Evolutionary conservation across 2,329 filamentous ascomycete genomes (phyloP).

Genomic region (Graphiopsis chlorocephala): DNA sequence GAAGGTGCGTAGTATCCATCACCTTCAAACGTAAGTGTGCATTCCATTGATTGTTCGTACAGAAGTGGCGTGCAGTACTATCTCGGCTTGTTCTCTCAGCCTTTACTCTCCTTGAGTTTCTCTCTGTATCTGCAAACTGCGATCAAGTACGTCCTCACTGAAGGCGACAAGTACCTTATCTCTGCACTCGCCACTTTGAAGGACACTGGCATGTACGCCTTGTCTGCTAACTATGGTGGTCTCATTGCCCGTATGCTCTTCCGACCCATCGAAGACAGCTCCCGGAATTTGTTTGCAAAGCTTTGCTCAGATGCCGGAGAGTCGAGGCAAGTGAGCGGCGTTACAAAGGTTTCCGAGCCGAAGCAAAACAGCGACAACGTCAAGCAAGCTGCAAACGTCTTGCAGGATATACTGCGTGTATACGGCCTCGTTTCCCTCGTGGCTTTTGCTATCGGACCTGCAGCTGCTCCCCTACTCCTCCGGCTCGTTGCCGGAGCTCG

Average conservation of each 20-base stretch:
- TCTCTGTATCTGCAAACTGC: constrained; percentile 84
- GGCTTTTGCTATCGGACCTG: constrained; percentile 69
- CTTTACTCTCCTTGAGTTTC: constrained; percentile 69
- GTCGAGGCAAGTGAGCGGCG: constrained; percentile 4
- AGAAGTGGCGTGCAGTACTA: constrained; percentile 46
- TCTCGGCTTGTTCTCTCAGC: constrained; percentile 62
- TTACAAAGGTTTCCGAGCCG: constrained; percentile 4
- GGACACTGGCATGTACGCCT: constrained; percentile 85
- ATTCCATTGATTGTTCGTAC: constrained; percentile 24
- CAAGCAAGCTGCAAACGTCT: constrained; percentile 47
- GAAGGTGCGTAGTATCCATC: constrained; percentile 39
- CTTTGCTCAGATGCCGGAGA: constrained; percentile 52
- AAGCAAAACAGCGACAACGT: constrained; percentile 23
- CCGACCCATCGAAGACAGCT: constrained; percentile 93
- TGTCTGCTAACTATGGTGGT: constrained; percentile 90
- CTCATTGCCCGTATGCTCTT: constrained; percentile 85
- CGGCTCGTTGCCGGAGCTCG: constrained; percentile 70
- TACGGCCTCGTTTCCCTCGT: constrained; percentile 73
- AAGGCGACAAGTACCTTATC: constrained; percentile 89
- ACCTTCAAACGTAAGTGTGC: constrained; percentile 22
- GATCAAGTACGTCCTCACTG: constrained; percentile 89
- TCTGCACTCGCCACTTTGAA: constrained; percentile 70
- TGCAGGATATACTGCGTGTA: constrained; percentile 64
- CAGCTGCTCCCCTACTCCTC: constrained; percentile 70
- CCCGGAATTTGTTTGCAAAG: constrained; percentile 82